Evolutionary conservation across 257 asterid species (phyloP).

Genomic region (Primulina tabacum): DNA sequence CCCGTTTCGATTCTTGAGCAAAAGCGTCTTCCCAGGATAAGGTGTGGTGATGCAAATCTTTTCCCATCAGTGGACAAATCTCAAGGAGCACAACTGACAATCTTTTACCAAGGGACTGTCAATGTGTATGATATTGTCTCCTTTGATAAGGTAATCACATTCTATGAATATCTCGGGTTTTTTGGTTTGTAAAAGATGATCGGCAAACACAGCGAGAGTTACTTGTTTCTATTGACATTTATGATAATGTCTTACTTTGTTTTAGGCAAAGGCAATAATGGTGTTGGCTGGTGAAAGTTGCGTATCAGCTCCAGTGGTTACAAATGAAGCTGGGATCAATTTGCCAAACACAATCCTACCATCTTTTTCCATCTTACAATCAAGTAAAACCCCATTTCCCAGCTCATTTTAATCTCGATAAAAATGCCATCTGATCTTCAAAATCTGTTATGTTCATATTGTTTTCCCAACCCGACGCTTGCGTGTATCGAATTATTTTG

Average conservation of each 20-base stretch:
- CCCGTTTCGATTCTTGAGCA: constrained; percentile 2
- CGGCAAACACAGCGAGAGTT: no score
- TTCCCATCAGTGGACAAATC: neutral
- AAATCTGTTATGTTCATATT: no score
- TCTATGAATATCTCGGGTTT: no score
- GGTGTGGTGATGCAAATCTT: constrained; percentile 1
- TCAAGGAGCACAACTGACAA: constrained; percentile 19
- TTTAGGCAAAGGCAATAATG: constrained; percentile 25
- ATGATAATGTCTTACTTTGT: neutral
- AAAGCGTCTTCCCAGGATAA: constrained; percentile 15
- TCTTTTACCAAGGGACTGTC: constrained; percentile 21
- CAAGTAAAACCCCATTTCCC: constrained; percentile 18
- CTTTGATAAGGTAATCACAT: constrained; percentile 15
- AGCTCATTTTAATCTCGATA: neutral
- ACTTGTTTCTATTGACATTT: no score
- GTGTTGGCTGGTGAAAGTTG: constrained; percentile 22
- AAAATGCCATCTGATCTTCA: no score
- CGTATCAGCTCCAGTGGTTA: constrained; percentile 1
- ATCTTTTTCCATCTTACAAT: constrained; percentile 10
- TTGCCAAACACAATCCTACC: neutral
- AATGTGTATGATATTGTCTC: constrained; percentile 21
- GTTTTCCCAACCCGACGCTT: no score
- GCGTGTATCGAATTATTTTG: no score
- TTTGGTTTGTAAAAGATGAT: no score
- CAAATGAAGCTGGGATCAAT: neutral